Evolutionary conservation across 352 stramenopile genomes (phyloP), one percentile per base, ranked within the genome.

Genomic region (Phytopythium helicoides): DNA sequence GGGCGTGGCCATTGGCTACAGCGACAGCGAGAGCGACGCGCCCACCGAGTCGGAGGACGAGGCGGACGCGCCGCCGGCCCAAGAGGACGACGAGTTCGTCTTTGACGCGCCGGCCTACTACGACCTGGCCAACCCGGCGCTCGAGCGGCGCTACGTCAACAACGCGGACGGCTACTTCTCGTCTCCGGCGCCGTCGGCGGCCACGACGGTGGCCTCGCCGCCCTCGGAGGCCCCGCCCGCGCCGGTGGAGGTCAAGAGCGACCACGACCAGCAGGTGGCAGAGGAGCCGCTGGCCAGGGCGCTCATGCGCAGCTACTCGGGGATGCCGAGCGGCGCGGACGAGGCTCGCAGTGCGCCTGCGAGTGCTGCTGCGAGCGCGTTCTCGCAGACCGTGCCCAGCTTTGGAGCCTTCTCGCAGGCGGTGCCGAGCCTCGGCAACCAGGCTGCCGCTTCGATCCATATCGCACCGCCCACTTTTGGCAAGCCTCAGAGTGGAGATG

Each of bases 141-240:
- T 82, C 22, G 84, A 94, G 64, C 70, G 54, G 37, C 72, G 61
- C 51, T 94, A 94, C 60, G 78, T 94, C 31, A 92, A 92, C 68
- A 92, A 94, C 48, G 81, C 84, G 10, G 84, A 94, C 52, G 84
- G 81, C 8, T 94, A 94, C 57, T 94, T 94, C 41, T 85, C 71
- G 19, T 69, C 67, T 9, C 60, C 60, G 16, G 46, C 57, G 49
- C 57, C 49, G 50, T 58, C 50, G 1, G 41, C 50, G 11, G 36
- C 37, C 15, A 64, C 54, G 35, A 66, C 58, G 22, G 40, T 41
- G 18, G 22, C 21, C 0, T 68, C 56, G 0, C 57, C 52, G 12
- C 52, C 53, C 8, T 40, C 42, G 15, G 31, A 23, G 39, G 56
- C 28, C 6, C 21, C n/a, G n/a, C n/a, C n/a, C n/a, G n/a, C n/a